These are phyloP conservation scores for Backusella parvicylindrica DNA, from an alignment of 192 early-diverging fungal species.

Conservation along the genomic window DNA sequence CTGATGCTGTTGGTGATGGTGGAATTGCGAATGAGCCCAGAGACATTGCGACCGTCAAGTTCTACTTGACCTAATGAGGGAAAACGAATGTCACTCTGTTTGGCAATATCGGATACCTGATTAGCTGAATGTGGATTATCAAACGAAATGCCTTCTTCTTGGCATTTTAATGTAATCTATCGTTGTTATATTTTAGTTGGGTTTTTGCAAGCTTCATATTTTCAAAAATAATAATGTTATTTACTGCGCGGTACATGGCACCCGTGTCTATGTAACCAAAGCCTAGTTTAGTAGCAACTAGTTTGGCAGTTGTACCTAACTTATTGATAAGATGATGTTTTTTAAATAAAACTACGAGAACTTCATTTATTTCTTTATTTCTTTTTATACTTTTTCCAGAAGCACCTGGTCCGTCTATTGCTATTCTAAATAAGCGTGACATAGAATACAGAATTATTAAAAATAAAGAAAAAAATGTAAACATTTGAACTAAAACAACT, in stretches of 20 bases:
- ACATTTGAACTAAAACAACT: too few relatives aligned
- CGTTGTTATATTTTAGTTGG: neutral
- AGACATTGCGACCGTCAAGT: constrained; percentile 65
- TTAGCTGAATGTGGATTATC: constrained; percentile 29
- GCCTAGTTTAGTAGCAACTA: constrained; percentile 59
- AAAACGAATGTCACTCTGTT: constrained; percentile 10
- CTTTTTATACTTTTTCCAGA: constrained; percentile 70
- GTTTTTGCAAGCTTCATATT: neutral
- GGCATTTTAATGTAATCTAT: constrained; percentile 41
- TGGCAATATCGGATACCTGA: constrained; percentile 35
- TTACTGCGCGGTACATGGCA: constrained; percentile 57
- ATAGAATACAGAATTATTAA: neutral
- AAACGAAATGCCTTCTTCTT: constrained; percentile 37
- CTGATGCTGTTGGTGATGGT: constrained; percentile 56
- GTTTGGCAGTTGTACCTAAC: constrained; percentile 63
- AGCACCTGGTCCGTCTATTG: constrained; percentile 81
- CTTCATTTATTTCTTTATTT: neutral
- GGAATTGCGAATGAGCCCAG: constrained; percentile 53
- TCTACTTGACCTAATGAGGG: constrained; percentile 9
- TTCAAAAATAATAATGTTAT: neutral
- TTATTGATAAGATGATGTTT: neutral
- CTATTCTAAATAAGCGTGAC: constrained; percentile 53
- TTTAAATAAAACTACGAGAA: too few relatives aligned
- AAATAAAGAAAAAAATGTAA: neutral
- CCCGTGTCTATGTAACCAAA: constrained; percentile 80